Percentiles rank a stretch among this genome's conserved stretches.
phyloP scores from a whole-genome alignment of 495 filamentous ascomycete genomes.

The Talaromyces ruber region DNA sequence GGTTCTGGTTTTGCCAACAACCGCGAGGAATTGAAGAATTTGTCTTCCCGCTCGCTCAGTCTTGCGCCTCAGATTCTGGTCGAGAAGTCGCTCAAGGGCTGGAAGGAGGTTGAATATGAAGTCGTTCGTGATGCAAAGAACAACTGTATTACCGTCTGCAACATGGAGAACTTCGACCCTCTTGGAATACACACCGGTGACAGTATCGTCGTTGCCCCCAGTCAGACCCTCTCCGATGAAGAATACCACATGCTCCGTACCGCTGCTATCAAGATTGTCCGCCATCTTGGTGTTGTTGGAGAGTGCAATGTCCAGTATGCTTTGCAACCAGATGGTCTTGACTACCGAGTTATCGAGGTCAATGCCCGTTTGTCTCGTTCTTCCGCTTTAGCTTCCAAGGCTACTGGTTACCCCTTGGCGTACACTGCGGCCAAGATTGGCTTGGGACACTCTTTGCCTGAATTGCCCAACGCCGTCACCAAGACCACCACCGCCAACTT shows the following conservation, averaged over 20 bases:
- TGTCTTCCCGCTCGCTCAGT: slow-evolving; percentile 86
- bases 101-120: slow-evolving; percentile 98
- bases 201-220: slow-evolving; percentile 93
- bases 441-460: slow-evolving; percentile 85
- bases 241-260: slow-evolving; percentile 99
- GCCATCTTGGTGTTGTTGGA: slow-evolving; percentile 90
- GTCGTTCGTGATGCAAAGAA: slow-evolving; percentile 89
- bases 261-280: slow-evolving; percentile 91
- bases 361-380: slow-evolving; percentile 94
- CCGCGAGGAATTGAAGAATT: slow-evolving; percentile 81
- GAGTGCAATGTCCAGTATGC: slow-evolving; percentile 99
- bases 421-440: slow-evolving; percentile 98
- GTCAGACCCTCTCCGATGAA: slow-evolving; percentile 91
- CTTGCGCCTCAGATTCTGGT: slow-evolving; percentile 96
- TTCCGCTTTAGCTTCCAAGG: slow-evolving; percentile 91
- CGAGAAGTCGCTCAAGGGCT: slow-evolving; percentile 98
- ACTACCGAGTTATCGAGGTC: slow-evolving; percentile 97
- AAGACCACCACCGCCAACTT: slow-evolving; percentile 99
- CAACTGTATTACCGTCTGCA: slow-evolving; percentile 98
- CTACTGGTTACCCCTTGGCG: slow-evolving; percentile 90
- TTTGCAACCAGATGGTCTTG: slow-evolving; percentile 84
- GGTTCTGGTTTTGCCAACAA: slow-evolving; percentile 97
- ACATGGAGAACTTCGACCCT: slow-evolving; percentile 99
- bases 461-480: slow-evolving; percentile 93
- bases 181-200: slow-evolving; percentile 95